These are phyloP conservation scores for Venustampulla echinocandica DNA, from an alignment of 495 filamentous ascomycete species.

Conservation along the genomic window DNA sequence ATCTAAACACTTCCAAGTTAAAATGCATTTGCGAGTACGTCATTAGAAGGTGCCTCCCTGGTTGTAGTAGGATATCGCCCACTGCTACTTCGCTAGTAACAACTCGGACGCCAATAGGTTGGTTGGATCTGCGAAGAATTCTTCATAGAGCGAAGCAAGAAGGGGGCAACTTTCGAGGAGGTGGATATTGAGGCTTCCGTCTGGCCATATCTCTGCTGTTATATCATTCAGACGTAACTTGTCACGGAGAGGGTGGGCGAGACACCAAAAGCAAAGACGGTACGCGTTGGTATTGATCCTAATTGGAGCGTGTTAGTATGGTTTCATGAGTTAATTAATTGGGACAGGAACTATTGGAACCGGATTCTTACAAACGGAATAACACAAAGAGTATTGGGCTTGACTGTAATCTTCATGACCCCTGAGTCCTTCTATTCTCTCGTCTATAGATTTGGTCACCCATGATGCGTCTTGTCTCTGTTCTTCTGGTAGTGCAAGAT, in stretches of 20 bases:
- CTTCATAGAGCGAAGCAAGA: not conserved
- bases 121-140: not conserved
- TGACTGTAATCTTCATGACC: not conserved
- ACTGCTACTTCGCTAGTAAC: not conserved
- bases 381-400: not conserved
- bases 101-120: not conserved
- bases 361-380: not conserved
- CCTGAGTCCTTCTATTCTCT: not conserved
- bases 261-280: not conserved
- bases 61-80: not conserved
- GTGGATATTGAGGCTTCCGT: not conserved
- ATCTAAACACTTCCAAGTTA: not conserved
- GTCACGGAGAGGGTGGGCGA: not conserved
- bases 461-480: not conserved
- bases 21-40: not conserved
- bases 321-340: not conserved
- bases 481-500: not conserved
- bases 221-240: not conserved
- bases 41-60: not conserved
- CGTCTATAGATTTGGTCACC: not conserved
- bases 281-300: not conserved
- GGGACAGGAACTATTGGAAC: not conserved
- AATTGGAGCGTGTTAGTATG: not conserved
- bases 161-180: not conserved
- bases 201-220: not conserved